Evolutionary conservation across 108 stramenopile species (phyloP), one percentile per base, ranked within the genome.

Genomic region (Cylindrotheca fusiformis): DNA sequence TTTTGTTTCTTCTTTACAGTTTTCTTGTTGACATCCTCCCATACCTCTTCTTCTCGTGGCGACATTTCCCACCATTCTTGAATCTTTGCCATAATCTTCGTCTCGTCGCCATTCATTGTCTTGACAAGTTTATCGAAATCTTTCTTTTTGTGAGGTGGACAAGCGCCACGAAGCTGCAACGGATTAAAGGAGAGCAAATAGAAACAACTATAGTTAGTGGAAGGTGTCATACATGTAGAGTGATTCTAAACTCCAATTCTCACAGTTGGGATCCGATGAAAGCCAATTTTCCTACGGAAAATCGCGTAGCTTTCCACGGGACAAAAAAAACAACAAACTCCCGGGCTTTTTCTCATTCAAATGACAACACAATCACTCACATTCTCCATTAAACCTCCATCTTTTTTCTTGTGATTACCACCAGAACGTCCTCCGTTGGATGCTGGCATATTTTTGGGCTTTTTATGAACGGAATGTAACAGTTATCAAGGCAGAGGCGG

Each of bases 51-150:
- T 17, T 65, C 61, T 21, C 65, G 54, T 24, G 70, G 74, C 3
- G 84, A 84, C 54, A 90, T 88, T 18, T 87, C 82, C 88, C 88
- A 93, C 91, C 91, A 93, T 54, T 83, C 72, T 29, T 63, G 65
- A 60, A 93, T 87, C 62, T 77, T 76, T 45, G 75, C 67, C 56
- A 67, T 75, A 58, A 93, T 85, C 70, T 82, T 81, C 36, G 75
- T 78, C 61, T 90, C 88, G 65, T 93, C 83, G 30, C 91, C 91
- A 71, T 90, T 84, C 72, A 81, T 72, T 72, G 68, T 52, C 55
- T 89, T 90, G 20, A 87, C 84, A 20, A 93, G 77, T 24, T 81
- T 67, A 57, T 90, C 91, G 12, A 93, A 79, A 52, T 93, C 91
- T 56, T 85, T 86, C 25, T 67, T 60, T 81, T 84, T 87, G 80